Evolutionary conservation across 305 asterid genomes (phyloP), one percentile per base, ranked within the genome.

Genomic region (Ajuga reptans): DNA sequence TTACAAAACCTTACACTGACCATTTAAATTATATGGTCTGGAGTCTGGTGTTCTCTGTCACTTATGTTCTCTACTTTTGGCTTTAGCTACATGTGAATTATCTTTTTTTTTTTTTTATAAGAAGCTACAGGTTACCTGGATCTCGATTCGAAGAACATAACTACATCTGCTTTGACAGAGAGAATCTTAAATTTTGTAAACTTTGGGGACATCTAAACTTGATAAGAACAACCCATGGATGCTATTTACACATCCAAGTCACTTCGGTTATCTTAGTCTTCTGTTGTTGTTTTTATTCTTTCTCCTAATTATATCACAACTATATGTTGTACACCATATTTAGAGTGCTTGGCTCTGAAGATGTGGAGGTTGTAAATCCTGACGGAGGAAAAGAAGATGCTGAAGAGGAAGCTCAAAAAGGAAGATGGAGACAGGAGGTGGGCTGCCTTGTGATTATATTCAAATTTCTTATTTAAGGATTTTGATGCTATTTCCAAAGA

Each of bases 361-460:
- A 95, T 7, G 58, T 89, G 75, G 95, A 89, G 80, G 96, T 89
- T 75, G 84, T 89, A 83, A 89, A 89, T 82, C 96, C 96, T 9
- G 95, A 89, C 80, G 95, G 96, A 69, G 96, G 89, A 56, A 87
- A 80, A 75, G 95, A 83, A 72, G 95, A 87, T 82, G 96, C 86
- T 31, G 92, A 83, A 81, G 89, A 78, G 73, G 96, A 89, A 89
- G 96, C 96, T 29, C 89, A 81, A 56, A 84, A 75, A 77, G 96
- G 95, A 72, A 85, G 96, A 82, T 89, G 95, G 95, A 78, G 70
- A 61, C 72, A 87, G 50, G 95, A 89, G 86, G 96, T 89, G 70
- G 29, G 80, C 66, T 68, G 16, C 61, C 76, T 78, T 66, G 14
- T 49, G 64, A 31, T 72, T 68, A 42, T 36, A 8, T 74, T 17